Evolutionary conservation across 2,329 filamentous ascomycete genomes (phyloP).

Genomic region (Penicillium brasilianum): DNA sequence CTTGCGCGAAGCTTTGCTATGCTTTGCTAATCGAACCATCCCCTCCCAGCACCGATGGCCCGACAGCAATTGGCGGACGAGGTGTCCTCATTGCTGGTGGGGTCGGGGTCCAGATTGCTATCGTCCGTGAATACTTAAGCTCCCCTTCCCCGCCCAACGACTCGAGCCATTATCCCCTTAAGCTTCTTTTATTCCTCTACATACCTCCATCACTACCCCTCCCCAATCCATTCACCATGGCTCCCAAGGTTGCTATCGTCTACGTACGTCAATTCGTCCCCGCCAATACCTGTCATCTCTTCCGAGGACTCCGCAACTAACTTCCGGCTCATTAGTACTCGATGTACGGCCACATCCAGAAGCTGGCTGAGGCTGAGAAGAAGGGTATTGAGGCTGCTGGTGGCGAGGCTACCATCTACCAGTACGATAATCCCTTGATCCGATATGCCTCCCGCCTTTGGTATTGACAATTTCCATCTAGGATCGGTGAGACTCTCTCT

Average conservation of each 20-base stretch:
- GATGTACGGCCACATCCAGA: conserved; percentile 87
- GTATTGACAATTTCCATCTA: conserved; percentile 37
- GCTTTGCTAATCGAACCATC: conserved; percentile 20
- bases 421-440: conserved; percentile 56
- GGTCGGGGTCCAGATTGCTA: conserved; percentile 11
- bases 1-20: conserved; percentile 19
- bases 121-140: conserved; percentile 15
- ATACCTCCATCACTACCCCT: background rate
- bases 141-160: conserved; percentile 4
- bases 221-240: conserved; percentile 64
- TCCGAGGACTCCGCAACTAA: conserved; percentile 5
- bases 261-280: conserved; percentile 65
- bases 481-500: conserved; percentile 82
- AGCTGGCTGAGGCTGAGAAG: conserved; percentile 87
- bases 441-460: background rate
- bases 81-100: background rate
- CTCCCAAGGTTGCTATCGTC: conserved; percentile 89
- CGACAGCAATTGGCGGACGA: background rate
- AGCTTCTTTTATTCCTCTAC: conserved; percentile 7
- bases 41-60: background rate
- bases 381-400: conserved; percentile 87
- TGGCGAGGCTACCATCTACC: conserved; percentile 79
- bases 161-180: background rate
- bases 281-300: conserved; percentile 13
- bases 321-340: conserved; percentile 68